Percentiles rank a stretch among this genome's conserved stretches.
phyloP scores from a whole-genome alignment of 1,139 yeast species.

The Saccharomyces hybrid region DNA sequence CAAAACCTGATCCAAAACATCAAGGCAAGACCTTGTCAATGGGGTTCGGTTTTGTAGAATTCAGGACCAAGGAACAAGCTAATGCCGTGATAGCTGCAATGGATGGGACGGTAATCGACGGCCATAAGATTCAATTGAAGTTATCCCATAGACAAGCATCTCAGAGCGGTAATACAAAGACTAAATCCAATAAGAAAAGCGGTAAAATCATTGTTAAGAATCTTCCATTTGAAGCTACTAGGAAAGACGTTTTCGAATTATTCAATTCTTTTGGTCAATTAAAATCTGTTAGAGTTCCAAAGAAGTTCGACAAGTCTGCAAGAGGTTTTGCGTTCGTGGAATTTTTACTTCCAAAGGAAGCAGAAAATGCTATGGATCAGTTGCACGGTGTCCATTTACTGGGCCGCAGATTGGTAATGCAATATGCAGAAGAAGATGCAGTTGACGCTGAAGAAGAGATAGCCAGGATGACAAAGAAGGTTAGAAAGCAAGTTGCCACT shows the following conservation, averaged over 20 bases:
- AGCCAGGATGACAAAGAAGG: slow-evolving; percentile 81
- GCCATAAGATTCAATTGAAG: slow-evolving; percentile 84
- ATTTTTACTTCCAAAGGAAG: slow-evolving; percentile 80
- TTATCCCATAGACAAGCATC: slow-evolving; percentile 66
- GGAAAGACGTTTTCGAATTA: slow-evolving; percentile 83
- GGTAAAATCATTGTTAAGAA: slow-evolving; percentile 88
- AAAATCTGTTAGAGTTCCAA: slow-evolving; percentile 92
- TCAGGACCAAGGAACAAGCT: slow-evolving; percentile 71
- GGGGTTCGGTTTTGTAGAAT: slow-evolving; percentile 98
- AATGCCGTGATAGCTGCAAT: slow-evolving; percentile 61
- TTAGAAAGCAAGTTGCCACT: slow-evolving; percentile 70
- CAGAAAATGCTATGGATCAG: slow-evolving; percentile 91
- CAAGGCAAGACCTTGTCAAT: slow-evolving; percentile 62
- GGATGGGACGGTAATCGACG: slow-evolving; percentile 78
- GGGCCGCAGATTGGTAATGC: slow-evolving; percentile 94
- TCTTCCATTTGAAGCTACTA: slow-evolving; percentile 91
- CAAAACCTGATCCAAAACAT: slow-evolving; percentile 80
- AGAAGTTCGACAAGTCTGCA: slow-evolving; percentile 89
- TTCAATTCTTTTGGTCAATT: slow-evolving; percentile 92
- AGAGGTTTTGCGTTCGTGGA: slow-evolving; percentile 98
- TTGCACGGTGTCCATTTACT: slow-evolving; percentile 92
- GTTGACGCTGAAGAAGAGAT: slow-evolving; percentile 85
- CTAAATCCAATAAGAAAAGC: slow-evolving; percentile 37
- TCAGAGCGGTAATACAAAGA: slow-evolving; percentile 18
- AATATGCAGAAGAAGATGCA: slow-evolving; percentile 79